phyloP scores from a whole-genome alignment of 2,329 filamentous ascomycete species.

The Ceratocystis destructans region DNA sequence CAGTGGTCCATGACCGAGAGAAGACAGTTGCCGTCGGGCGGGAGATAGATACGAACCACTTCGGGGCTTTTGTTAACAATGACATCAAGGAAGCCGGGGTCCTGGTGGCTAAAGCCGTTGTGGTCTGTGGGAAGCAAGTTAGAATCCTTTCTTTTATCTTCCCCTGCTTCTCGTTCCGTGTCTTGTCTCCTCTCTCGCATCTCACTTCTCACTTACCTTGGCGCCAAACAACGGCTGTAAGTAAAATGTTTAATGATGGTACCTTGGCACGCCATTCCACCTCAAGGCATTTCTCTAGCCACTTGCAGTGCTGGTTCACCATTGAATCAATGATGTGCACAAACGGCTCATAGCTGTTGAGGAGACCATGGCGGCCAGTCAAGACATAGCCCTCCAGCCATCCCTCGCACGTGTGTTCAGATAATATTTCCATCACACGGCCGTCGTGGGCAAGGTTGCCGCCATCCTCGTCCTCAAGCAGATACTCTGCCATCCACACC shows the following conservation, averaged over 20 bases:
- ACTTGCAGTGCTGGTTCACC: conserved; percentile 79
- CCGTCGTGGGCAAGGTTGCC: conserved; percentile 57
- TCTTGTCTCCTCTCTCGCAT: no score
- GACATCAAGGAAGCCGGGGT: conserved; percentile 67
- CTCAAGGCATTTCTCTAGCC: conserved; percentile 70
- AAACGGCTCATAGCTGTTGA: conserved; percentile 74
- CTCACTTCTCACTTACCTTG: conserved; percentile 30
- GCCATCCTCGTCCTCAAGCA: conserved; percentile 60
- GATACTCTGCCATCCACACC: conserved; percentile 67
- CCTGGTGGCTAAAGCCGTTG: conserved; percentile 73
- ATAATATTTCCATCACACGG: conserved; percentile 73
- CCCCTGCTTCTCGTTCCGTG: no score
- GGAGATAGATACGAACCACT: conserved; percentile 67
- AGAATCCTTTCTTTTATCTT: not conserved
- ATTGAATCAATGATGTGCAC: conserved; percentile 75
- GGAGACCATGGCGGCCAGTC: conserved; percentile 58
- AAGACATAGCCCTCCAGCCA: conserved; percentile 71
- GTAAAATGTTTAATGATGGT: conserved; percentile 63
- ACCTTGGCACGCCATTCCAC: conserved; percentile 63
- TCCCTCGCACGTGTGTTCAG: conserved; percentile 65
- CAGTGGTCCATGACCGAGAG: conserved; percentile 67
- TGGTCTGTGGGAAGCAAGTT: conserved; percentile 38
- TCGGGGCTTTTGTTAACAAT: conserved; percentile 69
- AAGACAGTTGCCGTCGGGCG: conserved; percentile 65
- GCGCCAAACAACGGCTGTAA: conserved; percentile 67